A percentile compares a stretch with the other conserved stretches of the same genome.
Conservation (phyloP, 495 filamentous ascomycete species). For the Pseudoneurospora amorphoporcata region DNA sequence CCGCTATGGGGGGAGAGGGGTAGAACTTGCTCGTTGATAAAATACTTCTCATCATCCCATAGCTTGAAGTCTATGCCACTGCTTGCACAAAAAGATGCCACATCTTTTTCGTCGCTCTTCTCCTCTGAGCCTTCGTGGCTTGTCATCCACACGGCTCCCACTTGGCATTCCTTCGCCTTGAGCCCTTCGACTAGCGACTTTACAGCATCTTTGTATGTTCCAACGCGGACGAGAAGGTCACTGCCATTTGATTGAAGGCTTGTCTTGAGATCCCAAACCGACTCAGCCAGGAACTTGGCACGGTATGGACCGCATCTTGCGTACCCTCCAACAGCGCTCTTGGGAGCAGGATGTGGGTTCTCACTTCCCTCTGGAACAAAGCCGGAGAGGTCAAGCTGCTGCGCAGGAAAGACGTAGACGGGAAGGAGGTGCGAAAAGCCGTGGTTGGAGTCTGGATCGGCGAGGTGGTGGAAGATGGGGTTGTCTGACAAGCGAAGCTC, state of each 20-base stretch:
- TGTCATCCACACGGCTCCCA: constrained; percentile 60
- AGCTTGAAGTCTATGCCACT: constrained; percentile 44
- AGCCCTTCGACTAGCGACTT: constrained; percentile 39
- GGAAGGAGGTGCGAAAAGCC: constrained; percentile 57
- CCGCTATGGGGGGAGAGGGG: neutral
- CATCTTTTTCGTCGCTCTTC: constrained; percentile 44
- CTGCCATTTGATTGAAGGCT: constrained; percentile 43
- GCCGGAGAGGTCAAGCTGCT: constrained; percentile 61
- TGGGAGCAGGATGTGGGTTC: constrained; percentile 50
- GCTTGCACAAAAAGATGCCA: constrained; percentile 36
- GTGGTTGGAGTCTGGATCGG: constrained; percentile 26
- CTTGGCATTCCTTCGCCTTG: constrained; percentile 26
- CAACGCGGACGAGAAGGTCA: constrained; percentile 54
- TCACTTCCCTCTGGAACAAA: constrained; percentile 37
- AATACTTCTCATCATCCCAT: constrained; percentile 63
- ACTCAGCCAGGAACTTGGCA: constrained; percentile 55
- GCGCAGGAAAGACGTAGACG: constrained; percentile 51
- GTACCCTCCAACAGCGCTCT: constrained; percentile 45
- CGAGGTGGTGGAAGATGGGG: constrained; percentile 48
- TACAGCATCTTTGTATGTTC: constrained; percentile 43
- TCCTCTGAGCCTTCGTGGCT: constrained; percentile 56
- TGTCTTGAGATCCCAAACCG: constrained; percentile 56
- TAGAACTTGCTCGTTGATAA: constrained; percentile 55
- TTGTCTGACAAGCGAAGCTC: constrained; percentile 63
- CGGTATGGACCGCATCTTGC: constrained; percentile 61